Evolutionary conservation across 2,329 filamentous ascomycete species (phyloP), one percentile per base, ranked within the genome.

Genomic region (Colletotrichum sp.): DNA sequence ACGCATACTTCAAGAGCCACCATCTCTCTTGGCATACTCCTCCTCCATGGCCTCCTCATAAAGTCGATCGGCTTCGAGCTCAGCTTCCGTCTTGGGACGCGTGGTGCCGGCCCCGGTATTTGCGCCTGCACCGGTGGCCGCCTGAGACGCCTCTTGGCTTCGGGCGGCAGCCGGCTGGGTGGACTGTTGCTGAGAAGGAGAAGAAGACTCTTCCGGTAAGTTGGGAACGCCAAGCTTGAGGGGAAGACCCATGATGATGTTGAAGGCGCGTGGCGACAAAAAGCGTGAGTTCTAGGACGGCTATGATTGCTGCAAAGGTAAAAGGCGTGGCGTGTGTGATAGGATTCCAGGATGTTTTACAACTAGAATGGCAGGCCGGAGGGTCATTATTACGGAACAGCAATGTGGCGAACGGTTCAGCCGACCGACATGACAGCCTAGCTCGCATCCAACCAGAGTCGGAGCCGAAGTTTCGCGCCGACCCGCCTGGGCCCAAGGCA

Each of bases 41-140:
- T 90, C 88, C 82, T 90, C 88, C 79, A 90, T 89, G 6, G 82
- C 80, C 80, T 89, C 87, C 73, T 89, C 87, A 66, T 90, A 90
- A 54, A 84, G 70, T 29, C 84, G 79, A 76, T 90, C 88, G 2
- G 88, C 88, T 76, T 88, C 86, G 70, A 84, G 75, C 80, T 89
- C 87, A 5, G 81, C 86, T 62, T 86, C 85, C 1, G 87, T 89
- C 83, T 89, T 89, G 51, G 83, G 80, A 70, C 86, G 78, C 15
- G 85, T 86, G 7, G 79, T 82, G 2, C 86, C 87, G 0, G 86
- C 87, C n/a, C 86, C 87, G 0, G 86, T 87, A 78, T 89, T 82
- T n/a, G 82, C 84, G 15, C 87, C 87, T 3, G 87, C 87, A 31
- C 87, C 87, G 3, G 83, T 84, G 36, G 81, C 61, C n/a, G n/a